Base-by-base conservation (phyloP, 2,329 filamentous ascomycete genomes). In the Cryphonectria radicalis region DNA sequence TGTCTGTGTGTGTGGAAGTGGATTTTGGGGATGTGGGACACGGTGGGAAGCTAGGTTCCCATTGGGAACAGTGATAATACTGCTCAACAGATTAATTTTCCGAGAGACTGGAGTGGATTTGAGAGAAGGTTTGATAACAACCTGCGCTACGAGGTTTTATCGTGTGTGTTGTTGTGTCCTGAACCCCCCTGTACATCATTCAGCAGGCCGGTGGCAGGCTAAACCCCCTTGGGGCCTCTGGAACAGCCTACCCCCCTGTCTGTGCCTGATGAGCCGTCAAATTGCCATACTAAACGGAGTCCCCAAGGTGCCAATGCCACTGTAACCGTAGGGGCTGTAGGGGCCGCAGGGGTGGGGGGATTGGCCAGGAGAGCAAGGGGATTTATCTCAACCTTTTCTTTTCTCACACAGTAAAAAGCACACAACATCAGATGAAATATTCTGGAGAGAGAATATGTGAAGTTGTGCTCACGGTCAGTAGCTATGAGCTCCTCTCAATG, bases 61-160 rank as follows among this genome's bases (percentile, higher is more conserved):
- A 59, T 59, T 59, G 25, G 55, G 55, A 59, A 59, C 55, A 59
- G 55, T 35, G 55, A 59, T 59, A 59, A 59, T 59, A 59, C 28
- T 59, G 46, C 46, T 59, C 55, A 59, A n/a, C 55, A 59, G 28
- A 59, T 59, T 59, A 59, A 59, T 59, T 59, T 59, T 59, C 55
- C 55, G 55, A 59, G 55, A 59, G 25, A 59, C 55, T 59, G 28
- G 55, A 59, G 55, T 59, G 55, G 46, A 19, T 35, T 35, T 59
- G 55, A 40, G 32, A 17, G 28, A 19, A 59, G 19, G 55, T 59
- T 32, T 59, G 55, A 59, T 59, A 59, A 59, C 55, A 59, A 32
- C 13, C 55, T 59, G 28, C 55, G 55, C 55, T 59, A 59, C 28
- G 28, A 4, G n/a, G n/a, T n/a, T 46, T 19, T 11, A 50, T 50